Percentiles rank a stretch among this genome's conserved stretches.
phyloP scores from a whole-genome alignment of 495 filamentous ascomycete species.

The Cercophora scortea region DNA sequence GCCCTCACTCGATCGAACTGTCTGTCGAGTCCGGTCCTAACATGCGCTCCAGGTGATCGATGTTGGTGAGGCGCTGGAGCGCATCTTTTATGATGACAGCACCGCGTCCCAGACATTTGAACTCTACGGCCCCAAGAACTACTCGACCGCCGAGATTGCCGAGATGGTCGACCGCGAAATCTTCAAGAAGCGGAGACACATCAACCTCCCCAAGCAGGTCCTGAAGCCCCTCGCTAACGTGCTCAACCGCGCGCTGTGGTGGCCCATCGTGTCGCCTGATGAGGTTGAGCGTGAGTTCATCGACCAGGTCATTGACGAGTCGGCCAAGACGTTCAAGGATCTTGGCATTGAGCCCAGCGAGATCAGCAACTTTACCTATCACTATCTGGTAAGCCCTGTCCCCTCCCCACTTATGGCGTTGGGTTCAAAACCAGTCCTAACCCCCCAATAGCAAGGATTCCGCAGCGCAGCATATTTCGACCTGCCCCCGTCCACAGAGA shows the following conservation, averaged over 20 bases:
- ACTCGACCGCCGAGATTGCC: conserved; percentile 79
- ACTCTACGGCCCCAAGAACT: conserved; percentile 89
- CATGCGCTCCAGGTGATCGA: conserved; percentile 59
- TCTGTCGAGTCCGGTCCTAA: conserved; percentile 5
- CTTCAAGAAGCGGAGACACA: conserved; percentile 75
- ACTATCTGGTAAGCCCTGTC: conserved; percentile 70
- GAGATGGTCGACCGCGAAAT: conserved; percentile 88
- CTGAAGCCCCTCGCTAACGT: conserved; percentile 63
- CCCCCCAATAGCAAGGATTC: conserved; percentile 61
- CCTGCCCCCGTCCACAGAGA: conserved; percentile 86
- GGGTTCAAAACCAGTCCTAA: conserved; percentile 11
- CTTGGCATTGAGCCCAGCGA: conserved; percentile 81
- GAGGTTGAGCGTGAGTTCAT: conserved; percentile 90
- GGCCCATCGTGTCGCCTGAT: conserved; percentile 74
- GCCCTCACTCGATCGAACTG: neutral
- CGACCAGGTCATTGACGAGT: conserved; percentile 84
- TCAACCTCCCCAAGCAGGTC: conserved; percentile 81
- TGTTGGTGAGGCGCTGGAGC: conserved; percentile 78
- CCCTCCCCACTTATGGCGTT: neutral
- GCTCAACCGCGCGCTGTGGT: conserved; percentile 79
- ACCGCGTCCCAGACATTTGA: conserved; percentile 89
- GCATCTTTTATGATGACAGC: conserved; percentile 80
- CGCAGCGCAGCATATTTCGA: conserved; percentile 80
- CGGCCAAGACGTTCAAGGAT: conserved; percentile 92
- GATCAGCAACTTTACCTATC: conserved; percentile 72